Conservation (phyloP, 768 basidiomycete genomes). For the Amyloporia xantha region DNA sequence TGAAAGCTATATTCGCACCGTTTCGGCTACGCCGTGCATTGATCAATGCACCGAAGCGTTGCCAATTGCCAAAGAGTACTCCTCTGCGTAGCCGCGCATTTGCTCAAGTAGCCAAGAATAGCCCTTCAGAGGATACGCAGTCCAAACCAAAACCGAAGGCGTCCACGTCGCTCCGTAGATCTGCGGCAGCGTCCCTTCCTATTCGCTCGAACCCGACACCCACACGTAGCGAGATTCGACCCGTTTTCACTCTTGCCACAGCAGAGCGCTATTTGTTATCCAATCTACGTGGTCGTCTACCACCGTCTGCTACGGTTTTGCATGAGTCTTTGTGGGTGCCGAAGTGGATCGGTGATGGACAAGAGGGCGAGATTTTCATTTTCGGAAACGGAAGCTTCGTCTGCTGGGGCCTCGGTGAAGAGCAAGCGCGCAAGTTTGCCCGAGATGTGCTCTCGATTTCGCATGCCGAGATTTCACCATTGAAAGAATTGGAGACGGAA, state of each 20-base stretch:
- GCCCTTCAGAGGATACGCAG: not conserved
- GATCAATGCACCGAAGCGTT: not conserved
- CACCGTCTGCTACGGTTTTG: slow-evolving; percentile 47
- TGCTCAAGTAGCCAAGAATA: not conserved
- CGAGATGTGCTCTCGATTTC: slow-evolving; percentile 50
- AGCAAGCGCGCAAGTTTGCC: slow-evolving; percentile 64
- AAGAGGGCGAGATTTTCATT: slow-evolving; percentile 79
- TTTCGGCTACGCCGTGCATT: not conserved
- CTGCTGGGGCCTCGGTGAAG: slow-evolving; percentile 81
- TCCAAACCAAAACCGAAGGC: slow-evolving; percentile 64
- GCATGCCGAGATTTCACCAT: slow-evolving; percentile 54
- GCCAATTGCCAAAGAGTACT: not conserved
- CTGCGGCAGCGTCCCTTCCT: slow-evolving; percentile 79
- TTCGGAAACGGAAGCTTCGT: slow-evolving; percentile 88
- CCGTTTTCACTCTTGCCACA: slow-evolving; percentile 81
- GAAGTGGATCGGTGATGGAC: slow-evolving; percentile 43
- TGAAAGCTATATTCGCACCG: not conserved
- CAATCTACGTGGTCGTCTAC: slow-evolving; percentile 49
- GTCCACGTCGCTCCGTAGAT: slow-evolving; percentile 70
- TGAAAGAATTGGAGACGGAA: slow-evolving; percentile 74
- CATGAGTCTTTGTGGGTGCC: slow-evolving; percentile 82
- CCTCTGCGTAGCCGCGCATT: not conserved
- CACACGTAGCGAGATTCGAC: slow-evolving; percentile 71
- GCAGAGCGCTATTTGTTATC: slow-evolving; percentile 76
- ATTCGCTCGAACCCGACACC: slow-evolving; percentile 84